phyloP scores from a whole-genome alignment of 2,329 filamentous ascomycete genomes.

The Tolypocladium amazonense region DNA sequence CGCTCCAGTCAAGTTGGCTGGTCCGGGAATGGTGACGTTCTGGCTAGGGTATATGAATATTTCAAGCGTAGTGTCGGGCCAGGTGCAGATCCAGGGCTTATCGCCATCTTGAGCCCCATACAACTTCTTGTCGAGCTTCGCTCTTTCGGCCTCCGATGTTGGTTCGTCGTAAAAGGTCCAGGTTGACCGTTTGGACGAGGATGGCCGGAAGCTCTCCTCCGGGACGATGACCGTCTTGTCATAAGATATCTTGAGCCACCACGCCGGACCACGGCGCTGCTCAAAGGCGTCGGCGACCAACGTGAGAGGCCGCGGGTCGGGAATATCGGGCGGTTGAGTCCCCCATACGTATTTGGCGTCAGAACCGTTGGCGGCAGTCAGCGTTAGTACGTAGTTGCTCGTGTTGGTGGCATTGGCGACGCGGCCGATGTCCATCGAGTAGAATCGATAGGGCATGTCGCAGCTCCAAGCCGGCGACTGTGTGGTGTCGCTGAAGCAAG shows the following conservation, averaged over 20 bases:
- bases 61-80: conserved; percentile 44
- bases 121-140: conserved; percentile 11
- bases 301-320: conserved; percentile 24
- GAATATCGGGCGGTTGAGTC: conserved; percentile 38
- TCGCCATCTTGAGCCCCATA: conserved; percentile 32
- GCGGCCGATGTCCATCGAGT: conserved; percentile 29
- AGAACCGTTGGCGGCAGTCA: conserved; percentile 27
- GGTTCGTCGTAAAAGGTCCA: conserved; percentile 8
- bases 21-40: conserved; percentile 28
- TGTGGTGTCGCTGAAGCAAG: conserved; percentile 45
- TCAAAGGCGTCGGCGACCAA: conserved; percentile 44
- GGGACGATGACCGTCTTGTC: conserved; percentile 46
- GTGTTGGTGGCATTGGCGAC: conserved; percentile 14
- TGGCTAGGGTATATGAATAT: conserved; percentile 46
- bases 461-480: conserved; percentile 56
- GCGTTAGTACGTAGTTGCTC: conserved; percentile 28
- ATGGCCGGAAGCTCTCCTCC: conserved; percentile 25
- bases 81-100: conserved; percentile 47
- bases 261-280: conserved; percentile 39
- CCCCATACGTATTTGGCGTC: conserved; percentile 36
- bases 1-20: conserved; percentile 2
- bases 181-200: conserved; percentile 16
- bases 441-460: conserved; percentile 35
- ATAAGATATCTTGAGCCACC: conserved; percentile 39
- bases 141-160: conserved; percentile 7